These are phyloP conservation scores for Boletus sp. DNA, from an alignment of 1,284 basidiomycete species.

Conservation along the genomic window DNA sequence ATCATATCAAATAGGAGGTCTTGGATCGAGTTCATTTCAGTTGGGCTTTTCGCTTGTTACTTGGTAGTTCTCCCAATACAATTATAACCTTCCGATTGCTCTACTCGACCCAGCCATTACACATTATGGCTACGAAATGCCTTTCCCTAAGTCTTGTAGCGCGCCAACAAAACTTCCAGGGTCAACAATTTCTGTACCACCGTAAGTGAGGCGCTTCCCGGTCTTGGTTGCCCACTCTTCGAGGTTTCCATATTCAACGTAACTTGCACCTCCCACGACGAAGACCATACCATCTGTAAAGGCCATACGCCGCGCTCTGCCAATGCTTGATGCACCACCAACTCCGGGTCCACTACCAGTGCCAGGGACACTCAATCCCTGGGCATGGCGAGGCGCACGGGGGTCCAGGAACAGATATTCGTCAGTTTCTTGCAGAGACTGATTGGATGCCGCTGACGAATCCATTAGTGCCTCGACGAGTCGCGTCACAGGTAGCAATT, in stretches of 20 bases:
- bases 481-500: conserved; percentile 89
- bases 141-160: conserved; percentile 60
- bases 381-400: conserved; percentile 60
- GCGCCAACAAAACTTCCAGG: conserved; percentile 80
- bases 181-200: conserved; percentile 92
- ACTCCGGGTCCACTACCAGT: conserved; percentile 43
- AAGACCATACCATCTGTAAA: conserved; percentile 92
- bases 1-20: not conserved
- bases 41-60: not conserved
- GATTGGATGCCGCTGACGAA: conserved; percentile 85
- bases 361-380: conserved; percentile 48
- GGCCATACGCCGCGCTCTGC: conserved; percentile 66
- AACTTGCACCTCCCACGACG: conserved; percentile 93
- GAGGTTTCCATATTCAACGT: conserved; percentile 96
- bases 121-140: conserved; percentile 13
- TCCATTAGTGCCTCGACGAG: conserved; percentile 97
- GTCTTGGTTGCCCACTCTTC: conserved; percentile 83
- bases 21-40: not conserved
- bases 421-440: conserved; percentile 93
- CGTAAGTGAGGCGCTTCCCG: conserved; percentile 88
- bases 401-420: conserved; percentile 96
- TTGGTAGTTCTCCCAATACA: conserved; percentile 3
- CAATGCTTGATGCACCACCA: conserved; percentile 38
- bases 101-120: conserved; percentile 7
- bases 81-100: not conserved